These are phyloP conservation scores for Nidularia sp. DNA, from an alignment of 768 basidiomycete species.

Conservation along the genomic window DNA sequence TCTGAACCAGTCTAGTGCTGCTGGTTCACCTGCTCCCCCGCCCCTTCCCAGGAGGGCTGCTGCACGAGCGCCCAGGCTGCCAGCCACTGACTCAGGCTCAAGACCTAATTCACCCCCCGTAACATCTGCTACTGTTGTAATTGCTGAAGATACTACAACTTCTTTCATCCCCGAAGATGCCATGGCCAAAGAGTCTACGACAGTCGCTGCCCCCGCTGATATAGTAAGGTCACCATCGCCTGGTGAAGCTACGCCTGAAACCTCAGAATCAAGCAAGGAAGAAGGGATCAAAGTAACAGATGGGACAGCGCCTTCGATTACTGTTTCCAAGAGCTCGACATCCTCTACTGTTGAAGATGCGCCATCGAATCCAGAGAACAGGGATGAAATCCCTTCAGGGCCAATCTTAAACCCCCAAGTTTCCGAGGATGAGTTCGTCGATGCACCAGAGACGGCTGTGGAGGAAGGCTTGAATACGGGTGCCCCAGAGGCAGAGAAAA, in stretches of 20 bases:
- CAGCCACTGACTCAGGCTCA: conserved; percentile 9
- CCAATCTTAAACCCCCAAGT: neutral
- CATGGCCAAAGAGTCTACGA: conserved; percentile 1
- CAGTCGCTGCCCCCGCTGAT: neutral
- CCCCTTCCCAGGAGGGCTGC: conserved; percentile 67
- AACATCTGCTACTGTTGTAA: too few species aligned
- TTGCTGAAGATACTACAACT: too few species aligned
- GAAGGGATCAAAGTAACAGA: neutral
- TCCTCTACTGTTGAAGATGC: too few species aligned
- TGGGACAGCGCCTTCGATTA: neutral
- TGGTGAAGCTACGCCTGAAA: neutral
- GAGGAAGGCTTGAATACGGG: neutral
- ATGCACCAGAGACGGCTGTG: neutral
- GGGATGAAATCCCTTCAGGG: neutral
- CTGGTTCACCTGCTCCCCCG: conserved; percentile 42
- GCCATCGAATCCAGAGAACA: neutral
- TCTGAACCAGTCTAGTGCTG: conserved; percentile 20
- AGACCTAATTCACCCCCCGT: conserved; percentile 21
- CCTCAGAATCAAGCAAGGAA: neutral
- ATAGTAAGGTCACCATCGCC: neutral
- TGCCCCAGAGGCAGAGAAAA: neutral
- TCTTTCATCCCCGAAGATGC: too few species aligned
- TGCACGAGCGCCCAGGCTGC: conserved; percentile 28
- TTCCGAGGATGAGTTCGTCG: neutral
- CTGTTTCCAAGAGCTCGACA: neutral